Percentiles rank a stretch among this genome's conserved stretches.
Evolutionary conservation across 1,284 basidiomycete species (phyloP).

Genomic region (Pisolithus thermaeus): DNA sequence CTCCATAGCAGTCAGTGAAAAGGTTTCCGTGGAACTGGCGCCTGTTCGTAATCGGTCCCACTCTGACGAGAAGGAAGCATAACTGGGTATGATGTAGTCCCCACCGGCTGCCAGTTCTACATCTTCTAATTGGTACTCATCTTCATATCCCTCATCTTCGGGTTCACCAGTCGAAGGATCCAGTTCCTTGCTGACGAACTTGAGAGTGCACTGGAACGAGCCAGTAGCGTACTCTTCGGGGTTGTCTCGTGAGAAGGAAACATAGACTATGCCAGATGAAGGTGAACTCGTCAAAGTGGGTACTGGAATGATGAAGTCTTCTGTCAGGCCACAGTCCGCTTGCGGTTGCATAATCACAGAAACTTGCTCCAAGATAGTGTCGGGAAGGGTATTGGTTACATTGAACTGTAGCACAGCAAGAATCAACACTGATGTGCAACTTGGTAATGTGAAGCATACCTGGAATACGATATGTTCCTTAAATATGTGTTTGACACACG

Average conservation of each 20-base stretch:
- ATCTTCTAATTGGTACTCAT: constrained; percentile 98
- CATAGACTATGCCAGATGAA: constrained; percentile 84
- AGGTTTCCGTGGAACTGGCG: constrained; percentile 85
- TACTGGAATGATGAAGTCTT: constrained; percentile 94
- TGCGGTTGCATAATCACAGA: constrained; percentile 89
- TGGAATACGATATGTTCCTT: constrained; percentile 95
- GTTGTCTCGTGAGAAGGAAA: constrained; percentile 84
- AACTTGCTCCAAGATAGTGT: constrained; percentile 93
- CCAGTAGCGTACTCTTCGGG: constrained; percentile 76
- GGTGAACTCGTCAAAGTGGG: constrained; percentile 61
- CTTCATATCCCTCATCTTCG: constrained; percentile 97
- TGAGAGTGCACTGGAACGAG: constrained; percentile 91
- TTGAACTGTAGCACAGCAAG: constrained; percentile 67
- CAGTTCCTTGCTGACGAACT: constrained; percentile 96
- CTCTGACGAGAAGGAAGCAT: constrained; percentile 86
- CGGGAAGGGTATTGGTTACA: constrained; percentile 97
- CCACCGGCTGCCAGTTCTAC: constrained; percentile 88
- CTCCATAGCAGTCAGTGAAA: constrained; percentile 89
- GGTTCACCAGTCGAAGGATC: constrained; percentile 96
- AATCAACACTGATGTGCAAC: background rate
- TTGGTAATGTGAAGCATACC: constrained; percentile 38
- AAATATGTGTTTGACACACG: constrained; percentile 96
- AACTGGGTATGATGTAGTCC: constrained; percentile 92
- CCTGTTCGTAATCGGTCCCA: constrained; percentile 88
- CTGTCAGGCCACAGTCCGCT: constrained; percentile 71